These are phyloP conservation scores for Dentiscutata heterogama DNA, from an alignment of 371 early-diverging fungal species.

Conservation along the genomic window DNA sequence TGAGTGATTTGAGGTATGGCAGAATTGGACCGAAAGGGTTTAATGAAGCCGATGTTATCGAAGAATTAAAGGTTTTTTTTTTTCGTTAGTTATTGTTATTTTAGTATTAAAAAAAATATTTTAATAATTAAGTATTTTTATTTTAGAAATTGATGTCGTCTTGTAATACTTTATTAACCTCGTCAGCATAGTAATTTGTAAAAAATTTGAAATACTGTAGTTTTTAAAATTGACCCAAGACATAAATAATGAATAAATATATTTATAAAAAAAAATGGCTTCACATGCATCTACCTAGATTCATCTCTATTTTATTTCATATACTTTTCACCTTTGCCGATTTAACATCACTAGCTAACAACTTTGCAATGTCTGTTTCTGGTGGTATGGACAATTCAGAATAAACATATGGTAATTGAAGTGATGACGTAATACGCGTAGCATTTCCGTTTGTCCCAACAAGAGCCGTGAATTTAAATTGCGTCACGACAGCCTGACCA, in stretches of 20 bases:
- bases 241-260: no score
- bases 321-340: neutral
- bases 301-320: no score
- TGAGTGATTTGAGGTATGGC: constrained; percentile 32
- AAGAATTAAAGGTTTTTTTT: constrained; percentile 14
- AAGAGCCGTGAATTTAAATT: constrained; percentile 89
- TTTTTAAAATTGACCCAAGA: no score
- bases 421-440: constrained; percentile 71
- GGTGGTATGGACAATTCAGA: constrained; percentile 49
- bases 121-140: neutral
- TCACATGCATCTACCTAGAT: no score
- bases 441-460: constrained; percentile 76
- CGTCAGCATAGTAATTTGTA: no score
- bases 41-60: neutral
- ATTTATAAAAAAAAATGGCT: no score
- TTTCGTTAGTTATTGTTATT: neutral
- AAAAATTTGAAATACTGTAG: no score
- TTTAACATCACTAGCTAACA: neutral
- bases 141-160: neutral
- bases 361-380: neutral
- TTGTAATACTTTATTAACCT: neutral
- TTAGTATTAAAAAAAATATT: neutral
- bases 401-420: constrained; percentile 76
- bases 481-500: constrained; percentile 75
- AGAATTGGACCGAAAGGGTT: neutral